Evolutionary conservation across 2,329 filamentous ascomycete genomes (phyloP), one percentile per base, ranked within the genome.

Genomic region (Harringtonia lauricola): DNA sequence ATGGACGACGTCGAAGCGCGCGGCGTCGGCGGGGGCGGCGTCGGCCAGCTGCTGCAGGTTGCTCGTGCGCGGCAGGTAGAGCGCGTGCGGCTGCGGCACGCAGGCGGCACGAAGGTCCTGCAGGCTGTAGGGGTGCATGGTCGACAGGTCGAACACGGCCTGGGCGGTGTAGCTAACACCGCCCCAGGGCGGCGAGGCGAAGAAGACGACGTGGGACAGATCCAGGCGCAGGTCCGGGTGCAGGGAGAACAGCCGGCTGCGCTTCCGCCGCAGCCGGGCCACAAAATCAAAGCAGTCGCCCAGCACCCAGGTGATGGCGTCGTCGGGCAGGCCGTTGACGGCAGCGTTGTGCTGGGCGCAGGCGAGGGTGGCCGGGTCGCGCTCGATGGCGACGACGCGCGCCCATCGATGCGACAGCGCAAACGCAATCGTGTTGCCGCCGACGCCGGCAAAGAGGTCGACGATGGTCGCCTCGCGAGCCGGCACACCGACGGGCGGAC

Each of bases 371-470:
- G 79, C 74, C 4, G 80, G 69, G 55, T 96, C 81, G 53, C 82
- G 84, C 64, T 98, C 92, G 52, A 98, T 83, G 35, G 85, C 87
- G 58, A 96, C 87, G 50, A 98, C 77, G 50, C 78, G 81, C 41
- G 80, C 75, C 84, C 87, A 98, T 50, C 80, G 77, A 18, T 74
- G 78, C 1, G 82, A 86, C 10, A 81, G 73, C 17, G 92, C 90
- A 54, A 98, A 94, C n/a, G 89, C 87, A 53, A 98, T 96, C 21
- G 83, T 78, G 60, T 98, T 98, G 43, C 89, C 92, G 31, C 94
- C 92, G 1, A 86, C 88, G 36, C 92, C 92, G 24, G 82, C 86
- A 63, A 98, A 98, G 37, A 84, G 76, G 61, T 98, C 92, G 47
- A 98, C 78, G 31, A 98, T 66, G 30, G 82, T 75, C 10, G 68